Evolutionary conservation across 1,284 basidiomycete species (phyloP), one percentile per base, ranked within the genome.

Genomic region (Cryptococcus deneoformans): DNA sequence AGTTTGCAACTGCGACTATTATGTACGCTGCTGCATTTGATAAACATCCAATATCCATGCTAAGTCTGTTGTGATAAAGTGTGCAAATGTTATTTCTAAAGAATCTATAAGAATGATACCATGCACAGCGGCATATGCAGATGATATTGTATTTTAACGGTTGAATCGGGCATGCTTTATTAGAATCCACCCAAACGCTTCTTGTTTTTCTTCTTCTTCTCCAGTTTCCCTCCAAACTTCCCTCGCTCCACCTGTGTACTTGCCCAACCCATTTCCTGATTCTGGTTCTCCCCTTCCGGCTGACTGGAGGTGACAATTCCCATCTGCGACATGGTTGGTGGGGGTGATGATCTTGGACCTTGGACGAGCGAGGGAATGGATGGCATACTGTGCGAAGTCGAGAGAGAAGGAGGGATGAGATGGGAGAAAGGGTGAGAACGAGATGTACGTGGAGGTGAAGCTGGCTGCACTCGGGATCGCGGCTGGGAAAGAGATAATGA

Each of bases 151-250:
- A 29, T 5, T 29, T 29, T 29, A 4, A 29, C 29, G 5, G 29
- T 46, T 29, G 29, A 29, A 29, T 5, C 29, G 29, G 29, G 29
- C 29, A 29, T 29, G 34, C 50, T 20, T 3, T 51, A 11, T 50
- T 56, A 76, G 40, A 76, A 76, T 6, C 73, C 73, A 0, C 73
- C 73, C 9, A 66, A 61, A 8, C 73, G 50, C 49, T 70, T 70
- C 50, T 69, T 72, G 14, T 55, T 60, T 46, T 73, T 73, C 52
- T 60, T 65, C 14, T 57, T 57, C 14, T 51, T 60, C 4, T 54
- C 62, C 24, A 54, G 45, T 16, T 68, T 56, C 0, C 69, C 67
- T 2, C 71, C 72, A 51, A 66, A 69, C 4, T 53, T 55, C 0
- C 72, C 72, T 8, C 65, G 46, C 46, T 74, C 73, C 2, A 64